These are phyloP conservation scores for Trichoderma endophyticum DNA, from an alignment of 2,329 filamentous ascomycete genomes.

Conservation along the genomic window DNA sequence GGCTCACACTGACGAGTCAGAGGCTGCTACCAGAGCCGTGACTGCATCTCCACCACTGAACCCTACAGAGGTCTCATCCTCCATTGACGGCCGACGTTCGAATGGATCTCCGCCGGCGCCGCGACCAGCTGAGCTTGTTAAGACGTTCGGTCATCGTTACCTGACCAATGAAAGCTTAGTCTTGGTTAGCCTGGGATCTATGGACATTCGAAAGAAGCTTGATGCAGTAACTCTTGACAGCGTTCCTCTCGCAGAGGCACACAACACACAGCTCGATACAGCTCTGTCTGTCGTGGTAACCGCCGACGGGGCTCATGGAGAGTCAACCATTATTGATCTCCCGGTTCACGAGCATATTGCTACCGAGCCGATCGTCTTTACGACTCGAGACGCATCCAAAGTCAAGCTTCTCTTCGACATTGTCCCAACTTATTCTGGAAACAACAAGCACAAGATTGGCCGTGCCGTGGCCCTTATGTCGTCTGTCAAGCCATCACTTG, in stretches of 20 bases:
- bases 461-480: constrained; percentile 85
- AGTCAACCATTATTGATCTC: constrained; percentile 85
- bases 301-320: constrained; percentile 78
- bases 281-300: constrained; percentile 89
- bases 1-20: constrained; percentile 41
- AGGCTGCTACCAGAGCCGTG: constrained; percentile 28
- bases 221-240: constrained; percentile 82
- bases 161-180: constrained; percentile 85
- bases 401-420: constrained; percentile 94
- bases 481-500: constrained; percentile 77
- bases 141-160: constrained; percentile 95
- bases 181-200: constrained; percentile 86
- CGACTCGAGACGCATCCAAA: constrained; percentile 69
- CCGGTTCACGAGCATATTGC: constrained; percentile 91
- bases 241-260: constrained; percentile 82
- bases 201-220: constrained; percentile 83
- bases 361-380: constrained; percentile 91
- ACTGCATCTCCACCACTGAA: constrained; percentile 20
- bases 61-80: constrained; percentile 55
- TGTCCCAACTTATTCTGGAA: constrained; percentile 89
- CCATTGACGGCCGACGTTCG: constrained; percentile 59
- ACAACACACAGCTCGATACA: constrained; percentile 90
- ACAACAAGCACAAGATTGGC: constrained; percentile 82
- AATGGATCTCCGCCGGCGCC: constrained; percentile 45
- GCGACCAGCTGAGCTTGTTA: constrained; percentile 71